Evolutionary conservation across 441 rosid genomes (phyloP).

Genomic region (Pelargonium cotyledonis): DNA sequence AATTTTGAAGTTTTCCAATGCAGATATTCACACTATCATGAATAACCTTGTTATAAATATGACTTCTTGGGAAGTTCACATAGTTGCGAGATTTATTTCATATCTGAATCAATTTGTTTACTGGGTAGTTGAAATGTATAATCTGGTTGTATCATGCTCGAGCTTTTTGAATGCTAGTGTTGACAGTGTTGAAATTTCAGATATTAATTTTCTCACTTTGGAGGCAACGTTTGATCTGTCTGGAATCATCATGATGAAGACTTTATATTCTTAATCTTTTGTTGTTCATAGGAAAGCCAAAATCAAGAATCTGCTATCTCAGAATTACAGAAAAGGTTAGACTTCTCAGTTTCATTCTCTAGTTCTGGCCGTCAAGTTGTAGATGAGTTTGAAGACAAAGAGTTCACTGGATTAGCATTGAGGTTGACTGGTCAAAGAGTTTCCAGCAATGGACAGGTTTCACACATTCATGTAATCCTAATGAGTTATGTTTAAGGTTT

Average conservation of each 20-base stretch:
- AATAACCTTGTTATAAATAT: neutral
- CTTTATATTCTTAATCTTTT: slow-evolving; percentile 9
- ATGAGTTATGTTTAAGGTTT: slow-evolving; percentile 13
- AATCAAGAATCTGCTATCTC: slow-evolving; percentile 40
- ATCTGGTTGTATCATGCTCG: neutral
- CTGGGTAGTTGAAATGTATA: slow-evolving; percentile 3
- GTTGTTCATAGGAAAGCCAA: slow-evolving; percentile 48
- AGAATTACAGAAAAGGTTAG: slow-evolving; percentile 62
- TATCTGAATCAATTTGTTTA: neutral
- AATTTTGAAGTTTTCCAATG: neutral
- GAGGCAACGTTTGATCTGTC: neutral
- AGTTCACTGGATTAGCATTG: slow-evolving; percentile 64
- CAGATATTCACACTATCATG: neutral
- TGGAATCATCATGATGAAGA: neutral
- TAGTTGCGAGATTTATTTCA: slow-evolving; percentile 5
- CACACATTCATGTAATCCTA: slow-evolving; percentile 25
- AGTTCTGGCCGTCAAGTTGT: slow-evolving; percentile 41
- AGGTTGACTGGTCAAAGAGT: slow-evolving; percentile 43
- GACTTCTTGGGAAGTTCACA: neutral
- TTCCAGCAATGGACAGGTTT: slow-evolving; percentile 41
- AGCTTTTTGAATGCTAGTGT: neutral
- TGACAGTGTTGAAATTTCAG: neutral
- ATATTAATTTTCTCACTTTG: slow-evolving; percentile 6
- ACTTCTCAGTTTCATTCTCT: slow-evolving; percentile 45
- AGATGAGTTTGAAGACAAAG: slow-evolving; percentile 68